These are phyloP conservation scores for Sabuloglossum arenarium DNA, from an alignment of 495 filamentous ascomycete species.

Conservation along the genomic window DNA sequence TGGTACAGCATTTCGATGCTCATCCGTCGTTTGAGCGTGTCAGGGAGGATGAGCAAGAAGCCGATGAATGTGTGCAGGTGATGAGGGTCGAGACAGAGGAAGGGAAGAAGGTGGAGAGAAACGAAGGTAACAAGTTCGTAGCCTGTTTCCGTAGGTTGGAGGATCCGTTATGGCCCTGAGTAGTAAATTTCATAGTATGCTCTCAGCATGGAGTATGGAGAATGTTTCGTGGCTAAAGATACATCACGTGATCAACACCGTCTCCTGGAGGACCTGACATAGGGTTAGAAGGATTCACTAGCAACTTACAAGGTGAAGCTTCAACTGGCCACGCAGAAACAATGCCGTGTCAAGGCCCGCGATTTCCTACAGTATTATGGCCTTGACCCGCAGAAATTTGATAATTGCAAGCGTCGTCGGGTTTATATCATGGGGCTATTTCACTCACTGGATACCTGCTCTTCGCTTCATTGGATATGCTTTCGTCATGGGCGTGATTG, in stretches of 20 bases:
- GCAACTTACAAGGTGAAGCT: too few species aligned
- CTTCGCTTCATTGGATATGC: conserved; percentile 67
- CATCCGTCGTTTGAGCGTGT: conserved; percentile 48
- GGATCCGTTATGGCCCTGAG: conserved; percentile 48
- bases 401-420: conserved; percentile 42
- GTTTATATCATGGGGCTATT: conserved; percentile 74
- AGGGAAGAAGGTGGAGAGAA: conserved; percentile 87
- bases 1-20: conserved; percentile 61
- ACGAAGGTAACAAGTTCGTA: conserved; percentile 72
- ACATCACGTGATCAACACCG: neutral
- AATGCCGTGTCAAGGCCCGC: conserved; percentile 1
- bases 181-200: neutral
- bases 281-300: too few species aligned
- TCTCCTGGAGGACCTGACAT: too few species aligned
- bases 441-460: conserved; percentile 55
- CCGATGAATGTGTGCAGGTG: conserved; percentile 53
- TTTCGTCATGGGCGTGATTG: conserved; percentile 42
- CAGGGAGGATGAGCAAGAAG: conserved; percentile 9
- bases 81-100: conserved; percentile 88
- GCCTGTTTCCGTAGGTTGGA: conserved; percentile 62
- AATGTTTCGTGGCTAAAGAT: neutral
- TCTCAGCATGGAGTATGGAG: neutral
- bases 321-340: neutral
- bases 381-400: conserved; percentile 56
- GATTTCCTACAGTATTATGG: conserved; percentile 33